Evolutionary conservation across 2,329 filamentous ascomycete genomes (phyloP).

Genomic region (Nigrospora oryzae): DNA sequence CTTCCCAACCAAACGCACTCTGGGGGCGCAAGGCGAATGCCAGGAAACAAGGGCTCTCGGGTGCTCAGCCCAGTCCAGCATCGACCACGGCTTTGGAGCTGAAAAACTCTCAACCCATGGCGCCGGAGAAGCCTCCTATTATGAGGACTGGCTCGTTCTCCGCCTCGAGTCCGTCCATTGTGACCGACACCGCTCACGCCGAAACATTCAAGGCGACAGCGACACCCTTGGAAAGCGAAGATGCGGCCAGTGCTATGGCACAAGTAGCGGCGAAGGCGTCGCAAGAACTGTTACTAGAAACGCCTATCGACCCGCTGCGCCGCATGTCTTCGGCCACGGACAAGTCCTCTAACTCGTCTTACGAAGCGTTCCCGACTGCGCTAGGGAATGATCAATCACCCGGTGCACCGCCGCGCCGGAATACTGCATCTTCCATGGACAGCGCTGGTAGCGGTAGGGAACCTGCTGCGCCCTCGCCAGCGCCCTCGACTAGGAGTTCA

Average conservation of each 20-base stretch:
- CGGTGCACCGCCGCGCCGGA: slow-evolving; percentile 13
- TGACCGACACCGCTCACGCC: slow-evolving; percentile 57
- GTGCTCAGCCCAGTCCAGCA: slow-evolving; percentile 21
- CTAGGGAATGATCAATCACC: slow-evolving; percentile 11
- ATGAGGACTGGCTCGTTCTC: slow-evolving; percentile 56
- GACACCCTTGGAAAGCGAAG: slow-evolving; percentile 46
- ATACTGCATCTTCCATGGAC: slow-evolving; percentile 19
- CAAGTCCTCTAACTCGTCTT: slow-evolving; percentile 8
- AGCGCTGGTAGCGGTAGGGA: slow-evolving; percentile 12
- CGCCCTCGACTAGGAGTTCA: slow-evolving; percentile 15
- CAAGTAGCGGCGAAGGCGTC: slow-evolving; percentile 29
- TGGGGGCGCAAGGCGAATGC: slow-evolving; percentile 39
- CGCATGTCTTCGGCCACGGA: slow-evolving; percentile 4
- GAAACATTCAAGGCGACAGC: slow-evolving; percentile 52
- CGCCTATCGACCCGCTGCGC: slow-evolving; percentile 12
- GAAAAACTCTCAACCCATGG: slow-evolving; percentile 26
- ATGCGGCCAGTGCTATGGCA: slow-evolving; percentile 58
- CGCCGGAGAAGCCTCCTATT: slow-evolving; percentile 36
- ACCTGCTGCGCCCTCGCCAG: slow-evolving; percentile 10
- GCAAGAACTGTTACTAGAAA: slow-evolving; percentile 27
- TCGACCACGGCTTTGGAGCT: slow-evolving; percentile 41
- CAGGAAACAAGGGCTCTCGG: slow-evolving; percentile 23
- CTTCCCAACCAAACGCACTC: slow-evolving; percentile 28
- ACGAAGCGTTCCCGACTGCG: slow-evolving; percentile 11
- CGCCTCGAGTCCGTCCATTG: slow-evolving; percentile 56